Conservation (phyloP, 345 rosid genomes). For the Erucastrum elatum region DNA sequence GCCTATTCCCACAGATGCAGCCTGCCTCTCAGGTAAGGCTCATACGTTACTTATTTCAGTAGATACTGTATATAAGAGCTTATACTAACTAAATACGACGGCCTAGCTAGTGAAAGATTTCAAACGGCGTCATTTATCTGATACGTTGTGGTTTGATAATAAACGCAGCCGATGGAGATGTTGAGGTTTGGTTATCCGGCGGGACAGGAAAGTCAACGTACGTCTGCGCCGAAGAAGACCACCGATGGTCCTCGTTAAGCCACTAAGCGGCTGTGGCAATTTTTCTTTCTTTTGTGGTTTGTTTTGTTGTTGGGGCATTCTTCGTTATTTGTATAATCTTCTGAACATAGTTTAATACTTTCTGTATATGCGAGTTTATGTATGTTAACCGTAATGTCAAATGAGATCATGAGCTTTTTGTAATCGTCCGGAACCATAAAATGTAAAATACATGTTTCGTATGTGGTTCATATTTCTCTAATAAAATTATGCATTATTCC, state of each 20-base stretch:
- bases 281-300: neutral
- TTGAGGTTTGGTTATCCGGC: conserved; percentile 47
- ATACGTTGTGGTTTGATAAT: neutral
- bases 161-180: conserved; percentile 55
- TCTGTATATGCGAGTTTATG: conserved; percentile 27
- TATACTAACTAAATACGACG: too few relatives aligned
- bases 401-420: conserved; percentile 14
- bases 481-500: neutral
- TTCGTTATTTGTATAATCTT: neutral
- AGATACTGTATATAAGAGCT: neutral
- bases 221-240: conserved; percentile 35
- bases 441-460: neutral
- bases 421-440: neutral
- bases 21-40: conserved; percentile 52
- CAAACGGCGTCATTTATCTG: neutral
- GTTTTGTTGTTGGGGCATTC: conserved; percentile 5
- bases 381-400: neutral
- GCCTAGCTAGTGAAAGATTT: neutral
- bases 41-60: neutral
- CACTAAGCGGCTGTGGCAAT: conserved; percentile 34
- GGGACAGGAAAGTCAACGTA: conserved; percentile 42
- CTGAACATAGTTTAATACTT: conserved; percentile 23
- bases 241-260: conserved; percentile 38
- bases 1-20: conserved; percentile 52
- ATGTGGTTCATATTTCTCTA: neutral